Evolutionary conservation across 768 basidiomycete species (phyloP).

Genomic region (Tulasnella sp.): DNA sequence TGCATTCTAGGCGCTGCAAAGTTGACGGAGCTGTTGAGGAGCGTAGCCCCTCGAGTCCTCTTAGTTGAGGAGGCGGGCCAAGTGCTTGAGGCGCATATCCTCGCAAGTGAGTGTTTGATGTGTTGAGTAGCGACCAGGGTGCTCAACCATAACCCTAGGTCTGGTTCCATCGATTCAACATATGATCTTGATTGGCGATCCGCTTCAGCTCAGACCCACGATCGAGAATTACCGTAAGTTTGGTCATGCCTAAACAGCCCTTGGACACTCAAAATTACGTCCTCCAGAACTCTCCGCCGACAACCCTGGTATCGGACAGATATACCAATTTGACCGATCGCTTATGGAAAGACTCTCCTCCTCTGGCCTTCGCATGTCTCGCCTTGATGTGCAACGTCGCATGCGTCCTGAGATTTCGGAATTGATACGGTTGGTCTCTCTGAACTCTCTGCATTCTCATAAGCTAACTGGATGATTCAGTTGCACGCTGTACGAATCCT

Average conservation of each 20-base stretch:
- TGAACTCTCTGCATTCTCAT: neutral
- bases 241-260: constrained; percentile 41
- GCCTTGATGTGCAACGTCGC: constrained; percentile 69
- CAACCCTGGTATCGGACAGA: constrained; percentile 54
- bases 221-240: constrained; percentile 48
- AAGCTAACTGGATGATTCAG: constrained; percentile 41
- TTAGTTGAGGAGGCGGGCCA: constrained; percentile 80
- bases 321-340: constrained; percentile 72
- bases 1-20: constrained; percentile 64
- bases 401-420: constrained; percentile 74
- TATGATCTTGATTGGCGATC: constrained; percentile 72
- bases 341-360: constrained; percentile 72
- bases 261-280: neutral
- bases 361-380: constrained; percentile 64
- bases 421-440: constrained; percentile 54
- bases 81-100: constrained; percentile 75
- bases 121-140: neutral
- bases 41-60: constrained; percentile 61
- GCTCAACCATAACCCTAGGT: constrained; percentile 39
- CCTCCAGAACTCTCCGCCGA: constrained; percentile 44
- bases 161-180: constrained; percentile 69
- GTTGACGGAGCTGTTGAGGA: constrained; percentile 61
- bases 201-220: constrained; percentile 67
- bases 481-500: constrained; percentile 61
- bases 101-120: constrained; percentile 45